These are phyloP conservation scores for Teratosphaeria gauchensis DNA, from an alignment of 2,329 filamentous ascomycete genomes.

Conservation along the genomic window DNA sequence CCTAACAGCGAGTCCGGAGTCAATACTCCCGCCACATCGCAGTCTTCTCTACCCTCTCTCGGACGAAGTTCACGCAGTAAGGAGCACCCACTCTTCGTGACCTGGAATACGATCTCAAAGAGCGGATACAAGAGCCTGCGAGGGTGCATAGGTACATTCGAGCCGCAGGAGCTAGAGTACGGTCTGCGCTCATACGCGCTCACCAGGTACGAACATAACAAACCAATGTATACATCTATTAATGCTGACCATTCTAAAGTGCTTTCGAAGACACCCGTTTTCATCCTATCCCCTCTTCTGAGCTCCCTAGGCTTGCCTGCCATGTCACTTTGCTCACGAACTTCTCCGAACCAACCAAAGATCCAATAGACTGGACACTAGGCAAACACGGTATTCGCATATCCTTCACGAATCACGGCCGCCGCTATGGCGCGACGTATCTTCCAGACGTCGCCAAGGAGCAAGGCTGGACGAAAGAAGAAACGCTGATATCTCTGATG, in stretches of 20 bases:
- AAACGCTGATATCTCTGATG: constrained; percentile 82
- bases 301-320: constrained; percentile 61
- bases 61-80: constrained; percentile 14
- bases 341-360: constrained; percentile 49
- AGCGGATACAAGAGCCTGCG: constrained; percentile 59
- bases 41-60: constrained; percentile 33
- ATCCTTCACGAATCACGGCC: constrained; percentile 64
- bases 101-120: constrained; percentile 71
- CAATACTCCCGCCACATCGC: constrained; percentile 29
- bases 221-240: not conserved
- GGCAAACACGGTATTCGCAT: constrained; percentile 83
- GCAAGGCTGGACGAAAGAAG: constrained; percentile 91
- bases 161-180: constrained; percentile 59
- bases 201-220: constrained; percentile 50
- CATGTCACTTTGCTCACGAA: constrained; percentile 60
- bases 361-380: constrained; percentile 75
- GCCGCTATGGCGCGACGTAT: constrained; percentile 77
- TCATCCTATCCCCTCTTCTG: constrained; percentile 54
- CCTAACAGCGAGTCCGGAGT: constrained; percentile 11
- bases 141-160: constrained; percentile 95
- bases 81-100: constrained; percentile 74
- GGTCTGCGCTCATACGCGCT: constrained; percentile 74
- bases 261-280: constrained; percentile 57
- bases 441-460: constrained; percentile 84
- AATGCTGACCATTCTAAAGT: constrained; percentile 25